Percentiles rank a stretch among this genome's conserved stretches.
Conservation (phyloP, 2,329 filamentous ascomycete species). For the Bipolaris bicolor region DNA sequence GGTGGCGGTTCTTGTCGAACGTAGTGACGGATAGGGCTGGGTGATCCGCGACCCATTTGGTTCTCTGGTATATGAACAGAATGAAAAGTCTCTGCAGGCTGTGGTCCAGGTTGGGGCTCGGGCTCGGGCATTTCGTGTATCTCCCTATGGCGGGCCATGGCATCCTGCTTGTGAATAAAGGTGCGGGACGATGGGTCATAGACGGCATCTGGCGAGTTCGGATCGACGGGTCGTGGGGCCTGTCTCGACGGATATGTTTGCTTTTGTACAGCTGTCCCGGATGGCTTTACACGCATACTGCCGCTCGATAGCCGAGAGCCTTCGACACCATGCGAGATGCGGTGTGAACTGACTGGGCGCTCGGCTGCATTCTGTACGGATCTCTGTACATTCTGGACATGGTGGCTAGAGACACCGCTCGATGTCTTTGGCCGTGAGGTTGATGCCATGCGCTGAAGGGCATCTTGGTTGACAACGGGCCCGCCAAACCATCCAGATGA, state of each 20-base stretch:
- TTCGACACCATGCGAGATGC: conserved; percentile 41
- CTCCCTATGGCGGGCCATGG: conserved; percentile 43
- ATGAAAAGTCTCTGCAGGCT: conserved; percentile 26
- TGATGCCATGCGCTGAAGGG: conserved; percentile 35
- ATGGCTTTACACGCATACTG: conserved; percentile 58
- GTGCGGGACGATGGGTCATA: conserved; percentile 47
- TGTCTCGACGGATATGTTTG: conserved; percentile 25
- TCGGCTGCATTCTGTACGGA: conserved; percentile 46
- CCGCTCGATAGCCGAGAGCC: conserved; percentile 56
- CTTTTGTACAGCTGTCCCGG: conserved; percentile 54
- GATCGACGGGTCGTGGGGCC: conserved; percentile 38
- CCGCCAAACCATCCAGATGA: conserved; percentile 48
- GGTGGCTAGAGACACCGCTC: conserved; percentile 24
- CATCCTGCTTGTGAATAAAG: conserved; percentile 47
- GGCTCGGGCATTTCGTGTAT: conserved; percentile 37
- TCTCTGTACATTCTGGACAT: conserved; percentile 37
- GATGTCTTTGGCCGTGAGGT: conserved; percentile 39
- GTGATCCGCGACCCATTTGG: conserved; percentile 21
- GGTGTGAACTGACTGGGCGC: conserved; percentile 52
- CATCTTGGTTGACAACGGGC: conserved; percentile 44
- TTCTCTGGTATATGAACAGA: conserved; percentile 14
- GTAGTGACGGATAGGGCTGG: conserved; percentile 26
- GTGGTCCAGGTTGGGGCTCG: conserved; percentile 27
- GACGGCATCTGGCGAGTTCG: conserved; percentile 46
- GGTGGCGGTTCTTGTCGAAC: conserved; percentile 19